Evolutionary conservation across 306 rosid genomes (phyloP).

Genomic region (Fagus crenata): DNA sequence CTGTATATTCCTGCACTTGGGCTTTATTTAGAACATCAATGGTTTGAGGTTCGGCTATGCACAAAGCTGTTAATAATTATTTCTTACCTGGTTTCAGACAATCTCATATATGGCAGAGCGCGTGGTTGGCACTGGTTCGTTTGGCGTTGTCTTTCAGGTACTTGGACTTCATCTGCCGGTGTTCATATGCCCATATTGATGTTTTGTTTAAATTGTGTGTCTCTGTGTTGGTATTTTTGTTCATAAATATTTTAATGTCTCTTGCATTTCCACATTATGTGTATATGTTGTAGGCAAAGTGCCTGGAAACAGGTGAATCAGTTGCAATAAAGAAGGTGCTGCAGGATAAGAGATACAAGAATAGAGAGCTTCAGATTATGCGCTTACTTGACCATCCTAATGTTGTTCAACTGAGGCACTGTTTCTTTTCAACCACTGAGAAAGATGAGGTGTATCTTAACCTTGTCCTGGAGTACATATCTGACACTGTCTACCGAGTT

Average conservation of each 20-base stretch:
- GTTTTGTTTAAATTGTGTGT: conserved; percentile 7
- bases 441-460: conserved; percentile 91
- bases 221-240: not conserved
- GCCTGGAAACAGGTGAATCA: conserved; percentile 77
- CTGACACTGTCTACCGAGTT: conserved; percentile 82
- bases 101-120: conserved; percentile 94
- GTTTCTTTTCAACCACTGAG: conserved; percentile 86
- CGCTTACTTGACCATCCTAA: conserved; percentile 81
- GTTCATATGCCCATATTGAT: not conserved
- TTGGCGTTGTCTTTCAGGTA: conserved; percentile 96
- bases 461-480: conserved; percentile 82
- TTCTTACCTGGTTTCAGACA: conserved; percentile 50
- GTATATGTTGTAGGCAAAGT: conserved; percentile 61
- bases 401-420: conserved; percentile 70
- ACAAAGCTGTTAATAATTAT: conserved; percentile 18
- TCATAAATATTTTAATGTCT: not conserved
- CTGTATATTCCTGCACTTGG: not conserved
- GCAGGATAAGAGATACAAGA: conserved; percentile 94
- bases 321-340: conserved; percentile 92
- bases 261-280: not conserved
- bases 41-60: not conserved
- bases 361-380: conserved; percentile 87
- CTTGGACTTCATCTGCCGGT: conserved; percentile 16
- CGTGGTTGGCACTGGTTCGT: conserved; percentile 93
- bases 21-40: not conserved